phyloP scores from a whole-genome alignment of 2,329 filamentous ascomycete genomes.

The Ophiognomonia clavigignenti-juglandacearum region DNA sequence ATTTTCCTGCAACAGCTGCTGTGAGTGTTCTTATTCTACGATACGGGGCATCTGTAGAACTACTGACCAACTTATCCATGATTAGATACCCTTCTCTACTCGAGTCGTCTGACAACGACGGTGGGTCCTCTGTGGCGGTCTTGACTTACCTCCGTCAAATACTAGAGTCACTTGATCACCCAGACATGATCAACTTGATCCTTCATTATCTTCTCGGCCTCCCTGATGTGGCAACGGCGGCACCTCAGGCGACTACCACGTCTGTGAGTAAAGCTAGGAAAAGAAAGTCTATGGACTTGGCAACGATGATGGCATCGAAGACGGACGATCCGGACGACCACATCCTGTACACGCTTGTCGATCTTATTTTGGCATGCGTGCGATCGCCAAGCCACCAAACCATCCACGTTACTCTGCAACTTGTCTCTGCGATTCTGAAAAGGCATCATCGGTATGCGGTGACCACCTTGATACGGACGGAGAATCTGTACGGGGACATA shows the following conservation, averaged over 20 bases:
- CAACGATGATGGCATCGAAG: conserved; percentile 72
- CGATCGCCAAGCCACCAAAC: conserved; percentile 83
- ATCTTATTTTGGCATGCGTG: conserved; percentile 81
- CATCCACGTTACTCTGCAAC: conserved; percentile 79
- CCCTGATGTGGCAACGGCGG: conserved; percentile 48
- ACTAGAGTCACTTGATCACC: conserved; percentile 84
- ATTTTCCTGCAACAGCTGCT: conserved; percentile 92
- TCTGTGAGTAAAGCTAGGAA: conserved; percentile 67
- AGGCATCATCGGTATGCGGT: conserved; percentile 86
- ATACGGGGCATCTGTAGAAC: neutral
- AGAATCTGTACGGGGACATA: conserved; percentile 48
- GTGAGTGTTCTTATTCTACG: conserved; percentile 42
- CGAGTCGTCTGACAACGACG: conserved; percentile 95
- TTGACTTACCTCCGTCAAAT: conserved; percentile 89
- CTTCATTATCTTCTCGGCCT: conserved; percentile 87
- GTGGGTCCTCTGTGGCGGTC: conserved; percentile 92
- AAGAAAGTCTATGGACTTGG: conserved; percentile 82
- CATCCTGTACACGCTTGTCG: conserved; percentile 86
- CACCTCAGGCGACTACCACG: conserved; percentile 36
- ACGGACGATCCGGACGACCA: conserved; percentile 72
- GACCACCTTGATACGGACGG: conserved; percentile 67
- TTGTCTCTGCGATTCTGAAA: conserved; percentile 80
- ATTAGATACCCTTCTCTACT: conserved; percentile 88
- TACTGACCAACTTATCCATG: neutral
- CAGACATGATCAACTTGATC: conserved; percentile 90